Evolutionary conservation across 2,329 filamentous ascomycete species (phyloP).

Genomic region (Zarea fungicola): DNA sequence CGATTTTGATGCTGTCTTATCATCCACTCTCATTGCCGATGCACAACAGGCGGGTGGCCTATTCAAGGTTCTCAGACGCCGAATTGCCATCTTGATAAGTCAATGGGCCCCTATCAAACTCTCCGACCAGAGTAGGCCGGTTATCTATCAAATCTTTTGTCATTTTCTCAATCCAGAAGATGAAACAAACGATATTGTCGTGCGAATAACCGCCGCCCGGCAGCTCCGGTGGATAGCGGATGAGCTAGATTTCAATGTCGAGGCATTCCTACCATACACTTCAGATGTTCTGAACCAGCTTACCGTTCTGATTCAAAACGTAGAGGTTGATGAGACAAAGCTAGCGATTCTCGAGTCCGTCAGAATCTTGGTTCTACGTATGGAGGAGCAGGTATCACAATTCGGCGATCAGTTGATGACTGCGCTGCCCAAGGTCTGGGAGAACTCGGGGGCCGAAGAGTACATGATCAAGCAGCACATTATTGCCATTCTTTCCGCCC

Average conservation of each 20-base stretch:
- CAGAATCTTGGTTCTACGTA: constrained; percentile 69
- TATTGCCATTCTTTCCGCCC: constrained; percentile 73
- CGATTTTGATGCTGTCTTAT: constrained; percentile 78
- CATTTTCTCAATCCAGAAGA: constrained; percentile 77
- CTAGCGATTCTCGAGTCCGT: constrained; percentile 86
- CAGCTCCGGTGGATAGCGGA: constrained; percentile 77
- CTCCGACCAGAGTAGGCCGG: constrained; percentile 58
- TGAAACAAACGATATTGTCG: constrained; percentile 80
- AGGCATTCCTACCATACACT: constrained; percentile 72
- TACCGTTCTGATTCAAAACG: constrained; percentile 71
- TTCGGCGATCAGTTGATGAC: constrained; percentile 78
- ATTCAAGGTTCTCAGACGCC: constrained; percentile 78
- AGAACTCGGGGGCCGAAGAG: constrained; percentile 70
- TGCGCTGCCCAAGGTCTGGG: constrained; percentile 78
- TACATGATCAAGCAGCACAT: constrained; percentile 93
- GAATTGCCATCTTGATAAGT: constrained; percentile 82
- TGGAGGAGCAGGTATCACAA: constrained; percentile 65
- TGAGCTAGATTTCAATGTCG: constrained; percentile 74
- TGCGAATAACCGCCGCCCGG: constrained; percentile 83
- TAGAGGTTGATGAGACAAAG: constrained; percentile 81
- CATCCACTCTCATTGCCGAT: constrained; percentile 70
- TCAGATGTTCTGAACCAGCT: constrained; percentile 66
- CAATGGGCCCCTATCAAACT: constrained; percentile 84
- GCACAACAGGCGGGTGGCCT: constrained; percentile 57
- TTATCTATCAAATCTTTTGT: constrained; percentile 84